These are phyloP conservation scores for Funneliformis caledonium DNA, from an alignment of 371 early-diverging fungal species.

Conservation along the genomic window DNA sequence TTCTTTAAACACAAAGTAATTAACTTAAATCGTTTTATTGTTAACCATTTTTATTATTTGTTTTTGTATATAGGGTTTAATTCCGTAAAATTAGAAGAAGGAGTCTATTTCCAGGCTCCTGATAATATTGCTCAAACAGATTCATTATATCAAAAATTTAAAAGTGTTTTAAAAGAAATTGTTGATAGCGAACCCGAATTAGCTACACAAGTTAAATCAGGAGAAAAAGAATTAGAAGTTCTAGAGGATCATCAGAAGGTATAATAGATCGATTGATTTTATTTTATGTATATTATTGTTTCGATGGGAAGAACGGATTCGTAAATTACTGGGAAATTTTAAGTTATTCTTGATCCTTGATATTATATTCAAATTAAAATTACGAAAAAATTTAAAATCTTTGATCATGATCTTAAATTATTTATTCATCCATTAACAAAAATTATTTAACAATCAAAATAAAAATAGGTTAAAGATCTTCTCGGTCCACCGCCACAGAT, in stretches of 20 bases:
- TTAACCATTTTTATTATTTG: neutral
- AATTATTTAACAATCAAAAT: neutral
- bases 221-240: constrained; percentile 31
- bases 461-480: constrained; percentile 20
- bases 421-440: neutral
- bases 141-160: constrained; percentile 31
- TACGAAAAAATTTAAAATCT: neutral
- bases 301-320: neutral
- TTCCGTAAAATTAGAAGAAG: constrained; percentile 37
- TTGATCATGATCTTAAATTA: neutral
- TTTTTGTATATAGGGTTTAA: constrained; percentile 12
- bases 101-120: constrained; percentile 39
- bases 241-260: constrained; percentile 38
- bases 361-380: neutral
- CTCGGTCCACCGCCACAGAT: neutral
- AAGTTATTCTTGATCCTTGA: too few species aligned
- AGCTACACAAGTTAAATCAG: constrained; percentile 26
- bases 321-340: too few species aligned
- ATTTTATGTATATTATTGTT: neutral
- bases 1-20: neutral
- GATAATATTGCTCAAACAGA: constrained; percentile 23
- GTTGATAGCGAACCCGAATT: constrained; percentile 34
- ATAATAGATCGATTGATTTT: too few species aligned
- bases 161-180: constrained; percentile 28
- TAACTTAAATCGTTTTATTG: neutral